Evolutionary conservation across 2,329 filamentous ascomycete species (phyloP).

Genomic region (Penicillium sp.): DNA sequence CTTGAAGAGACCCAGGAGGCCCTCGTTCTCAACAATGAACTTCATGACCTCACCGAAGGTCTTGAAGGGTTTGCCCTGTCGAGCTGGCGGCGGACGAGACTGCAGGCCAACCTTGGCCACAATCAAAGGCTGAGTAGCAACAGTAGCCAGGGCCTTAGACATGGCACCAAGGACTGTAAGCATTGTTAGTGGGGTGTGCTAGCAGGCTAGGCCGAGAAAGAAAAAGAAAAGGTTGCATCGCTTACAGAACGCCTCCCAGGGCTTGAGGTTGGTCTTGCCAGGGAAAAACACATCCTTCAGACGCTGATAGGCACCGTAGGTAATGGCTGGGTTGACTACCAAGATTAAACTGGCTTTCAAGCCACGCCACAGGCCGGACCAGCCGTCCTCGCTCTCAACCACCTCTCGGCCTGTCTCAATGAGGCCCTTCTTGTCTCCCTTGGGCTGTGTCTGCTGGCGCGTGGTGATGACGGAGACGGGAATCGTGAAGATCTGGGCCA

Average conservation of each 20-base stretch:
- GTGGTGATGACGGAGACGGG: constrained; percentile 95
- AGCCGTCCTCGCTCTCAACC: constrained; percentile 85
- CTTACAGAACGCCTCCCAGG: constrained; percentile 91
- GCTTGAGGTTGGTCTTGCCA: constrained; percentile 72
- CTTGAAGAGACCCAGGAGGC: constrained; percentile 84
- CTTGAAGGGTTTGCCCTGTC: constrained; percentile 89
- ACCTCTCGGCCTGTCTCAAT: constrained; percentile 88
- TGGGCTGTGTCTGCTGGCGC: constrained; percentile 89
- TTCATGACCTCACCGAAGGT: constrained; percentile 92
- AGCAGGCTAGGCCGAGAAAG: not conserved
- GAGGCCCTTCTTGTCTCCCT: constrained; percentile 81
- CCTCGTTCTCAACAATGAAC: constrained; percentile 90
- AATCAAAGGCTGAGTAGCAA: constrained; percentile 91
- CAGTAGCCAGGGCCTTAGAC: constrained; percentile 89
- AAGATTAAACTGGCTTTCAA: constrained; percentile 94
- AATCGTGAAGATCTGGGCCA: constrained; percentile 95
- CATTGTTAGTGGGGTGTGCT: constrained; percentile 19
- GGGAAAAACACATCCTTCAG: constrained; percentile 78
- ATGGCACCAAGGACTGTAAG: constrained; percentile 80
- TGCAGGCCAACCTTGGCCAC: constrained; percentile 97
- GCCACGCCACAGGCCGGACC: constrained; percentile 88
- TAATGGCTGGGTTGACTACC: constrained; percentile 95
- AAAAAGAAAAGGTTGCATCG: constrained; percentile 27
- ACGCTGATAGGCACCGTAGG: constrained; percentile 94
- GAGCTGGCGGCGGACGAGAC: constrained; percentile 82